phyloP scores from a whole-genome alignment of 1,139 yeast genomes.

The Taphrina wiesneri region DNA sequence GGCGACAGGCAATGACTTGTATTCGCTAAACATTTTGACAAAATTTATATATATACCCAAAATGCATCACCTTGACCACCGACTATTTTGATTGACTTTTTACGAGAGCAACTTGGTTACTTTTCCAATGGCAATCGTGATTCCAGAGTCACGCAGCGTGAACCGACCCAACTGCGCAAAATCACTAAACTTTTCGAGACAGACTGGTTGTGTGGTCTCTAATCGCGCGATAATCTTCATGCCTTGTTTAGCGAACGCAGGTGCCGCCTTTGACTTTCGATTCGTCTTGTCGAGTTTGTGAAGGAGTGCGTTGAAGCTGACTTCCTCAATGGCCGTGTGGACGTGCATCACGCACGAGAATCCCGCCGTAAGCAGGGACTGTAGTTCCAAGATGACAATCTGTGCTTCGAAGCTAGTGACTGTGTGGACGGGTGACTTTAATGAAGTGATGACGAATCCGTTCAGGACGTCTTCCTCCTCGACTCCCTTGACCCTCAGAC shows the following conservation, averaged over 20 bases:
- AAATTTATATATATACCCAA: neutral
- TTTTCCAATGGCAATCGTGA: conserved; percentile 97
- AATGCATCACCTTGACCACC: neutral
- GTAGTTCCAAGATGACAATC: conserved; percentile 92
- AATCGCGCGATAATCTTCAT: conserved; percentile 94
- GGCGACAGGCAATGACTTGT: neutral
- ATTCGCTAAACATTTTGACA: neutral
- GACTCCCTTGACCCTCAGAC: conserved; percentile 87
- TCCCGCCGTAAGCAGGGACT: conserved; percentile 90
- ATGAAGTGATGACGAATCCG: conserved; percentile 88
- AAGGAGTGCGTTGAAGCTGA: conserved; percentile 72
- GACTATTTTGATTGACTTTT: neutral
- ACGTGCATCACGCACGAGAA: conserved; percentile 98
- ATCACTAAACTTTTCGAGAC: conserved; percentile 88
- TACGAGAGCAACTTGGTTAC: conserved; percentile 52
- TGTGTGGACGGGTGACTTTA: conserved; percentile 84
- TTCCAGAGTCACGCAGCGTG: conserved; percentile 97
- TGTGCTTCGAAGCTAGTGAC: conserved; percentile 93
- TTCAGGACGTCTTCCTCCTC: conserved; percentile 94
- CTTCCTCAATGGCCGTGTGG: conserved; percentile 98
- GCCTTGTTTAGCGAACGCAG: conserved; percentile 98
- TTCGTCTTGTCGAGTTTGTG: conserved; percentile 95
- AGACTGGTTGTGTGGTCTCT: conserved; percentile 65
- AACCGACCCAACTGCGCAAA: conserved; percentile 97
- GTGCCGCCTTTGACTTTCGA: conserved; percentile 93